A percentile compares a stretch with the other conserved stretches of the same genome.
These are phyloP conservation scores for Mycena citricolor DNA, from an alignment of 1,284 basidiomycete genomes.

Conservation along the genomic window DNA sequence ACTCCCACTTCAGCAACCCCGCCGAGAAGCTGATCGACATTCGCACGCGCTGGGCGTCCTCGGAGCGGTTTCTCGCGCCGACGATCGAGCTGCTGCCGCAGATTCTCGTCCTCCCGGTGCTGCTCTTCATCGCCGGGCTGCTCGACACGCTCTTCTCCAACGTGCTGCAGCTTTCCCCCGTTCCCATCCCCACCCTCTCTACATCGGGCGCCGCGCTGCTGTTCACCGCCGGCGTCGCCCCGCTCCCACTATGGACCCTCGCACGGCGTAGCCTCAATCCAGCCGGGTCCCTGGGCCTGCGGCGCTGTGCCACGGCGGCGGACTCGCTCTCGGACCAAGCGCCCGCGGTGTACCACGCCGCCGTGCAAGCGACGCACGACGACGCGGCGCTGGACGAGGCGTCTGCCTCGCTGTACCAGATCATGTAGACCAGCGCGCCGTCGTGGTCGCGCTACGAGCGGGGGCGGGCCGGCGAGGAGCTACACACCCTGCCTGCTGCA, in stretches of 20 bases:
- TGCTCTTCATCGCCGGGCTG: constrained; percentile 10
- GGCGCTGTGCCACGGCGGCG: background rate
- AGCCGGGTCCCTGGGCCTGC: constrained; percentile 2
- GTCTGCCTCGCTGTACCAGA: constrained; percentile 1
- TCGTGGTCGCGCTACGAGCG: too few species aligned
- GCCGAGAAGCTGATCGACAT: constrained; percentile 5
- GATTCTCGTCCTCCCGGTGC: constrained; percentile 10
- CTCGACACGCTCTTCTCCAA: constrained; percentile 7
- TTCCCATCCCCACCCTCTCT: background rate
- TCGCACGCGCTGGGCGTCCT: constrained; percentile 6
- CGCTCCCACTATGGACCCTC: constrained; percentile 2
- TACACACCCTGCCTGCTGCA: too few species aligned
- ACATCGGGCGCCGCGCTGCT: background rate
- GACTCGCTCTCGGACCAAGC: background rate
- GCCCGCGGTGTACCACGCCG: constrained; percentile 5
- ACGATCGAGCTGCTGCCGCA: constrained; percentile 9
- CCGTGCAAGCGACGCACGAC: constrained; percentile 2
- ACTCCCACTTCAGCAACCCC: constrained; percentile 6
- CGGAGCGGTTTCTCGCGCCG: constrained; percentile 4
- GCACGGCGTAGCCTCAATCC: constrained; percentile 13
- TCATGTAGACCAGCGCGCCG: too few species aligned
- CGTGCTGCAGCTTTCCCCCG: background rate
- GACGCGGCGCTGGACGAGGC: constrained; percentile 5
- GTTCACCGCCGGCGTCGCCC: constrained; percentile 1
- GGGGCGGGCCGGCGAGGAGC: too few species aligned